Evolutionary conservation across 768 basidiomycete species (phyloP), one percentile per base, ranked within the genome.

Genomic region (Panus rudis): DNA sequence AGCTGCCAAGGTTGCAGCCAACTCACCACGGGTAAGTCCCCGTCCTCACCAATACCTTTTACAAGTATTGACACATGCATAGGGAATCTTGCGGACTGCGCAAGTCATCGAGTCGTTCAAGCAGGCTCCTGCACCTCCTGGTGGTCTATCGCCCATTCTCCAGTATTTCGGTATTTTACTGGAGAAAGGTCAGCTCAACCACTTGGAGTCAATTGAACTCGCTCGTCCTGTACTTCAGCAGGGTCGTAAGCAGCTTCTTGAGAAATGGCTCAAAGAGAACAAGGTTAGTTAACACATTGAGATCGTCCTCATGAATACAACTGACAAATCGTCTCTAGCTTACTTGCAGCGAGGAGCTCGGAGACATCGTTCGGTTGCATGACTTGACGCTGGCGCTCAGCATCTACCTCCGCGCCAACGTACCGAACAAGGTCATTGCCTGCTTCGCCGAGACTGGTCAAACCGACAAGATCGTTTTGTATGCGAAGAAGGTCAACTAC

Each of bases 261-360:
- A 99, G 71, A 98, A 98, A 58, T 99, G 96, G 96, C 68, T 99
- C 48, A 99, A 99, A 67, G 96, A 99, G 73, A 97, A 96, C 70
- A 99, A 98, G 81, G 92, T 84, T 35, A 34, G 63, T 51, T 23
- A n/a, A 26, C 21, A 8, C 7, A 14, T 8, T 17, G 33, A 16
- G 28, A 16, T 16, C 28, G 16, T 10, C 28, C 28, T 16, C 10
- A 30, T 30, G 28, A 10, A 10, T 10, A 30, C 28, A 30, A 10
- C 28, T 30, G 28, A 30, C 28, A 30, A 10, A 10, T 30, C 28
- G 33, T 26, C 17, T 43, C 2, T 53, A 96, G 92, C 81, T 99
- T 41, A 93, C 94, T 43, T 99, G 96, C 69, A 92, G 88, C 54
- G 96, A 99, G 65, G 94, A 99, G 62, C 82, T 99, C 20, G 96